Base-by-base conservation (phyloP, 495 filamentous ascomycete species). In the Xylaria castorea region DNA sequence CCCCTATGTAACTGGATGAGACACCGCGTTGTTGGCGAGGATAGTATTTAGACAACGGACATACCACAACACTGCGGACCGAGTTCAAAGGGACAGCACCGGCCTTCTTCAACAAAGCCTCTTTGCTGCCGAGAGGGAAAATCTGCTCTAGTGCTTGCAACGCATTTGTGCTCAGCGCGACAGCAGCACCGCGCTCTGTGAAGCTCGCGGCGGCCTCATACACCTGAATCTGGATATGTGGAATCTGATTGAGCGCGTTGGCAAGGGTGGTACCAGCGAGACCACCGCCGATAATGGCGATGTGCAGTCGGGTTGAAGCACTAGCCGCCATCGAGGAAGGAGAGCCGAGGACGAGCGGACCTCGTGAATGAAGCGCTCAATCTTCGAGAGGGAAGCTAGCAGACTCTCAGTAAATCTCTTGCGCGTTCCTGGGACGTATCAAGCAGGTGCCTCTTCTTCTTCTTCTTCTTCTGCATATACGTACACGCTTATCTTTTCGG, bases 121-220 rank as follows among this genome's bases (percentile, higher is more conserved):
- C 46, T 25, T 68, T 68, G 27, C 65, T 46, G 27, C 48, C 65
- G 8, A 14, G 42, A 16, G 42, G 38, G 55, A 64, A 38, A 7
- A 71, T 51, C 44, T 64, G 38, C 16, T 65, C 36, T 30, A 74
- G 36, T 20, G 73, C 73, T 6, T 46, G 48, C 2, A 53, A 40
- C 14, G 73, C 70, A 61, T 74, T 74, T 18, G 34, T 32, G 25
- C 73, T 66, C 11, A 79, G 61, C 4, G 65, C 73, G 55, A 79
- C 71, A 12, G 75, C 72, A n/a, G 73, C 75, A n/a, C 77, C 75
- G 18, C 73, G 66, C 53, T 79, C 77, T 12, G 73, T 73, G 64
- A 79, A 77, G 11, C 46, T 70, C 50, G 73, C 44, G 20, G 66
- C 70, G 11, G 77, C 65, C 67, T 79, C 77, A 50, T 63, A 79